Conservation (phyloP, 345 rosid species). For the Salix arbutifolia region DNA sequence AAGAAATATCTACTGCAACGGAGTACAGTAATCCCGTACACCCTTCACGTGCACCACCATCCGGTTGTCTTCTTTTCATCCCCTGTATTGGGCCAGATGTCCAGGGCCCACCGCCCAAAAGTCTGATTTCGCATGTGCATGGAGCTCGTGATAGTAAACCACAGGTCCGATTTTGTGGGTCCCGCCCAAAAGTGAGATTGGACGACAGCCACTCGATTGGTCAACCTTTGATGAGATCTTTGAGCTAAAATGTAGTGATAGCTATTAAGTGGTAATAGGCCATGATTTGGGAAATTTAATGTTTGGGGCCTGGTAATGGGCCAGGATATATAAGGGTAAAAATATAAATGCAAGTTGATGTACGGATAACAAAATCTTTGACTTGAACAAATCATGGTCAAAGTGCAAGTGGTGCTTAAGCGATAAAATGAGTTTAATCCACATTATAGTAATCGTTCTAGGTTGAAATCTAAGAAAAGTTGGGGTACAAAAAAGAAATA, state of each 20-base stretch:
- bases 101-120: conserved; percentile 12
- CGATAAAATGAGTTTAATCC: too few relatives aligned
- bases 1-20: not conserved
- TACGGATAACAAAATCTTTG: not conserved
- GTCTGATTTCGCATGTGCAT: conserved; percentile 27
- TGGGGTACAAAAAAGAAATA: too few relatives aligned
- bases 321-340: not conserved
- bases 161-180: conserved; percentile 9
- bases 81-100: not conserved
- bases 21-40: conserved; percentile 7
- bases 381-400: not conserved
- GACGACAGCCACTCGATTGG: not conserved
- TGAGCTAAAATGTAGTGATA: conserved; percentile 10
- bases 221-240: conserved; percentile 13
- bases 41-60: conserved; percentile 14
- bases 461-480: too few relatives aligned
- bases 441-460: too few relatives aligned
- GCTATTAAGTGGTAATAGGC: not conserved
- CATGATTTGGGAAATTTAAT: not conserved
- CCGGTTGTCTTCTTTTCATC: not conserved
- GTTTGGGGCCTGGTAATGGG: not conserved
- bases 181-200: not conserved
- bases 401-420: too few relatives aligned
- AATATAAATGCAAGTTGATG: not conserved
- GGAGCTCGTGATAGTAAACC: not conserved